Base-by-base conservation (phyloP, 2,329 filamentous ascomycete species). In the Xylaria polymorpha region DNA sequence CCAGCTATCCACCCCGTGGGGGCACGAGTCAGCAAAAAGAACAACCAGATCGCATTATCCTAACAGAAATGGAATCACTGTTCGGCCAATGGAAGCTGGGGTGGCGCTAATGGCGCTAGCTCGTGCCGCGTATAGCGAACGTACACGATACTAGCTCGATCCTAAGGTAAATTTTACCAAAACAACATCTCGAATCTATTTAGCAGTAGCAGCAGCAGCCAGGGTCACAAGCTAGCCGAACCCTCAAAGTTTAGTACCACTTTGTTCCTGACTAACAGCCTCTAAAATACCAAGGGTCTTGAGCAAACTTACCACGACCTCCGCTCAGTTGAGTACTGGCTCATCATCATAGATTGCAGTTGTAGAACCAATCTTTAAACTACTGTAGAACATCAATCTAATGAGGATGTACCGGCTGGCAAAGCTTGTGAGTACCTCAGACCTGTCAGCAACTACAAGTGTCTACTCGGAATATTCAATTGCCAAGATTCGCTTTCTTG, bases 21-120 rank as follows among this genome's bases (percentile, higher is more conserved):
- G 58, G 48, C 15, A 43, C 60, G 66, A 71, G 66, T 68, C 68
- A 71, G 66, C 66, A 62, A 65, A 12, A 46, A 55, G 29, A 53
- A 39, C 39, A 22, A 51, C 59, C 41, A 46, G 41, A 66, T 68
- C 66, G 53, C 62, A 41, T 62, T 57, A 20, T 68, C 50, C 6
- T 63, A 37, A 43, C 62, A 60, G 57, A 60, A 50, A 56, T 51
- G 58, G 60, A 57, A 64, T 58, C 15, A n/a, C 14, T 14, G 25
- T 59, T 43, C 43, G 29, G 25, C 46, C 37, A 64, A 56, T 66
- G 18, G 53, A 66, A 58, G 51, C 62, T 55, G 61, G 60, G 9
- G 20, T 29, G 44, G 46, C 60, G 18, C 66, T 69, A 71, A 35
- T 15, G 44, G 58, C 67, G 44, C 62, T 63, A 65, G 61, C 29